Evolutionary conservation across 1,139 yeast genomes (phyloP).

Genomic region (Suhomyces maxii): DNA sequence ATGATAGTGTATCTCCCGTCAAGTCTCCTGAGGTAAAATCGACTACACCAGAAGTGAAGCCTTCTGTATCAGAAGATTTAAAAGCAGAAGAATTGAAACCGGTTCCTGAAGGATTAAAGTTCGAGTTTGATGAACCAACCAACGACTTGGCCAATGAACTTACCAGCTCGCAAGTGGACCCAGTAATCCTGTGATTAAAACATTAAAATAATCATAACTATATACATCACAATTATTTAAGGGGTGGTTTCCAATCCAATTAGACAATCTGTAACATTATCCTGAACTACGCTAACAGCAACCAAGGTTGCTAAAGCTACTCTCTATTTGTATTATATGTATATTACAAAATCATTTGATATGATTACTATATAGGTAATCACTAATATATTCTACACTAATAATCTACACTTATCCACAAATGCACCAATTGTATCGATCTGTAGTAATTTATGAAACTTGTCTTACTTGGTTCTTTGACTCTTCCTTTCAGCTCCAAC

Average conservation of each 20-base stretch:
- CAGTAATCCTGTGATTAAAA: neutral
- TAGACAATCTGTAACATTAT: too few species aligned
- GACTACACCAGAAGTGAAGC: neutral
- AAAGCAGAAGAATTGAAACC: neutral
- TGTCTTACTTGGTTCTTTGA: slow-evolving; percentile 1
- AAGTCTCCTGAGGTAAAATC: neutral
- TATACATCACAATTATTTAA: too few species aligned
- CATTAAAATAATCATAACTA: neutral
- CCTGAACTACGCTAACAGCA: too few species aligned
- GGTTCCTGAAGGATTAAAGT: neutral
- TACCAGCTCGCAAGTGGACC: neutral
- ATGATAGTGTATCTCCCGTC: slow-evolving; percentile 2
- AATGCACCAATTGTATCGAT: neutral
- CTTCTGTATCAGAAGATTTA: too few species aligned
- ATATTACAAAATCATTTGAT: slow-evolving; percentile 5
- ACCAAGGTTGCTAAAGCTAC: too few species aligned
- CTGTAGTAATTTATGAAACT: neutral
- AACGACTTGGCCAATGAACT: neutral
- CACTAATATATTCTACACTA: neutral
- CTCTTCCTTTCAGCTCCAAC: slow-evolving; percentile 5
- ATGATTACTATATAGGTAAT: neutral
- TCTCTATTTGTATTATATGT: slow-evolving; percentile 4
- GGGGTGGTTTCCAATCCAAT: too few species aligned
- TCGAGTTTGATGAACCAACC: neutral
- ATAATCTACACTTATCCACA: neutral